These are phyloP conservation scores for Lactarius psammicola DNA, from an alignment of 768 basidiomycete genomes.

Conservation along the genomic window DNA sequence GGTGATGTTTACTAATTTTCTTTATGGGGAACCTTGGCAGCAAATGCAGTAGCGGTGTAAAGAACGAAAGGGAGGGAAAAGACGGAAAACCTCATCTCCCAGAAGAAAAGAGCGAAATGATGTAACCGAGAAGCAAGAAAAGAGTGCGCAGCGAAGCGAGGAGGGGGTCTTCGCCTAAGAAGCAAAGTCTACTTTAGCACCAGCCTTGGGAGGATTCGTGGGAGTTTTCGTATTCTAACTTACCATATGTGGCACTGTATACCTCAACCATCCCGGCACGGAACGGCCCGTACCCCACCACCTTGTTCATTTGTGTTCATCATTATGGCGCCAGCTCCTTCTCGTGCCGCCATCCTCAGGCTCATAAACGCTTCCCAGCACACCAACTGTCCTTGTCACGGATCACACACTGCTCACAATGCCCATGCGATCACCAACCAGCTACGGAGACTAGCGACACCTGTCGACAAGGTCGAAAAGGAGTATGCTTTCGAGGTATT, in stretches of 20 bases:
- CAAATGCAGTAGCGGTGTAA: slow-evolving; percentile 41
- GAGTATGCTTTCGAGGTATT: slow-evolving; percentile 90
- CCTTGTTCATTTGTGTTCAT: slow-evolving; percentile 3
- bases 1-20: slow-evolving; percentile 39
- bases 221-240: neutral
- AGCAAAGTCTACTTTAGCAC: neutral
- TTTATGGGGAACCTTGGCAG: slow-evolving; percentile 50
- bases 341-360: slow-evolving; percentile 63
- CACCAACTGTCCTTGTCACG: slow-evolving; percentile 77
- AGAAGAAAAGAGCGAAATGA: slow-evolving; percentile 22
- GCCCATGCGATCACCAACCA: slow-evolving; percentile 52
- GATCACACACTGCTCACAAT: slow-evolving; percentile 49
- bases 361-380: slow-evolving; percentile 77
- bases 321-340: slow-evolving; percentile 39
- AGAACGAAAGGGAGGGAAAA: slow-evolving; percentile 42
- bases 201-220: neutral
- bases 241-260: neutral
- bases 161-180: slow-evolving; percentile 10
- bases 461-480: slow-evolving; percentile 67
- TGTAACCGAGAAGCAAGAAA: slow-evolving; percentile 28
- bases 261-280: neutral
- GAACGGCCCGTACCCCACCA: neutral
- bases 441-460: slow-evolving; percentile 73
- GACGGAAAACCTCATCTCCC: slow-evolving; percentile 43
- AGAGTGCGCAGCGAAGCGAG: slow-evolving; percentile 29